Evolutionary conservation across 1,284 basidiomycete species (phyloP).

Genomic region (Pterula multifida): DNA sequence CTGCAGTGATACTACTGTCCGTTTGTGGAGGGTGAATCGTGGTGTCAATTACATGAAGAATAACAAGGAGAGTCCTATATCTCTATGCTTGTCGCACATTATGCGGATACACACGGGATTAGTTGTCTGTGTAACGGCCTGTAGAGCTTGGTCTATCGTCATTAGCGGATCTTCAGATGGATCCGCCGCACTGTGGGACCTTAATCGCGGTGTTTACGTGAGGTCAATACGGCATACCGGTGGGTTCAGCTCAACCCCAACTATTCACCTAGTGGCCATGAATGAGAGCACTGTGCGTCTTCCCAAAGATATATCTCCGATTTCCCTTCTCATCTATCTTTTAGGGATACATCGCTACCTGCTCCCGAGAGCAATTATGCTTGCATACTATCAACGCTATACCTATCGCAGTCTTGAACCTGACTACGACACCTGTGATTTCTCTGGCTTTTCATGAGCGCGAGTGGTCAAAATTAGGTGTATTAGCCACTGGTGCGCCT

Average conservation of each 20-base stretch:
- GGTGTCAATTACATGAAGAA: conserved; percentile 11
- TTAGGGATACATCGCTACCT: conserved; percentile 77
- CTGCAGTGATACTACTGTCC: conserved; percentile 63
- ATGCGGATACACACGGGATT: conserved; percentile 66
- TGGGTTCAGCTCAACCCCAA: conserved; percentile 25
- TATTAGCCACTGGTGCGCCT: conserved; percentile 56
- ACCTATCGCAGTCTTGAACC: conserved; percentile 54
- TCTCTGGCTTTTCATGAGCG: conserved; percentile 73
- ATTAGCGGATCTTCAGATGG: conserved; percentile 82
- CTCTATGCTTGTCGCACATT: conserved; percentile 49
- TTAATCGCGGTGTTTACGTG: conserved; percentile 72
- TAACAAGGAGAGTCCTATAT: conserved; percentile 13
- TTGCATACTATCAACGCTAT: conserved; percentile 78
- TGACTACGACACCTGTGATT: conserved; percentile 40
- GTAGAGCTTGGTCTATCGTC: conserved; percentile 72
- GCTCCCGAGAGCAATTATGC: conserved; percentile 53
- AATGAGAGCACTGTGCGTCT: conserved; percentile 73
- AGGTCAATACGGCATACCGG: conserved; percentile 61
- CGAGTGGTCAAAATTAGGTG: conserved; percentile 58
- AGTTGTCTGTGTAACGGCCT: conserved; percentile 64
- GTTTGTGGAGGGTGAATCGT: conserved; percentile 60
- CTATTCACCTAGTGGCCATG: conserved; percentile 64
- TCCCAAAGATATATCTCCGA: not conserved
- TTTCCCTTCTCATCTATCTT: conserved; percentile 3
- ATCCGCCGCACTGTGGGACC: conserved; percentile 83